Conservation (phyloP, 176 grass and related monocot species). For the Juncus effusus region DNA sequence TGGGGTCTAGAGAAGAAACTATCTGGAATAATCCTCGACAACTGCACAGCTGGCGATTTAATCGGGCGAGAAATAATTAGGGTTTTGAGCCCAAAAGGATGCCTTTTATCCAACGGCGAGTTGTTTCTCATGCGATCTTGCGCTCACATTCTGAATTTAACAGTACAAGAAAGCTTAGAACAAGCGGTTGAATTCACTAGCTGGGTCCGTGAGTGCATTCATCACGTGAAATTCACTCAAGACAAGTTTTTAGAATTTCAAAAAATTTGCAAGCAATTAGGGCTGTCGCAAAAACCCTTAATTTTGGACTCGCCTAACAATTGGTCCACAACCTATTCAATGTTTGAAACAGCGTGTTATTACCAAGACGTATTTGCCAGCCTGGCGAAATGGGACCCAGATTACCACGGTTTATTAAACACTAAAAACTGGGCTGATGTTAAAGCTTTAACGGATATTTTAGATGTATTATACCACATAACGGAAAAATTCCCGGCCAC, state of each 20-base stretch:
- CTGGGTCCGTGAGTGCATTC: constrained; percentile 62
- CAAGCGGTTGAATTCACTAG: constrained; percentile 47
- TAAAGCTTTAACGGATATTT: constrained; percentile 79
- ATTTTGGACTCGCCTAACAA: constrained; percentile 77
- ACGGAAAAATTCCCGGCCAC: constrained; percentile 76
- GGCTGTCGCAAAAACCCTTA: constrained; percentile 55
- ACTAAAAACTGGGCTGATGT: constrained; percentile 79
- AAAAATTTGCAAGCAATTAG: constrained; percentile 53
- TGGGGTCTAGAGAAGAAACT: constrained; percentile 83
- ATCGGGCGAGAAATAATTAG: constrained; percentile 65
- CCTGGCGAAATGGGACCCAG: constrained; percentile 60
- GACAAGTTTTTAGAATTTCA: constrained; percentile 74
- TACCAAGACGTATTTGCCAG: constrained; percentile 66
- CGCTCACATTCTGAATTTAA: constrained; percentile 65
- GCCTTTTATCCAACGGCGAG: constrained; percentile 65
- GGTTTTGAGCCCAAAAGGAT: constrained; percentile 53
- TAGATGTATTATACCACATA: constrained; percentile 84
- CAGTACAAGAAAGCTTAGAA: constrained; percentile 79
- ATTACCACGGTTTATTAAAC: constrained; percentile 52
- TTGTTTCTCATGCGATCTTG: constrained; percentile 74
- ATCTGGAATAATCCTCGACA: constrained; percentile 65
- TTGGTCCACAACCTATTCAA: constrained; percentile 71
- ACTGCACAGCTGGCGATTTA: constrained; percentile 52
- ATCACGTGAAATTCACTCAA: constrained; percentile 72
- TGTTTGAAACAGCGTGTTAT: constrained; percentile 91